A percentile compares a stretch with the other conserved stretches of the same genome.
Conservation (phyloP, 192 early-diverging fungal genomes). For the Backusella westeae region DNA sequence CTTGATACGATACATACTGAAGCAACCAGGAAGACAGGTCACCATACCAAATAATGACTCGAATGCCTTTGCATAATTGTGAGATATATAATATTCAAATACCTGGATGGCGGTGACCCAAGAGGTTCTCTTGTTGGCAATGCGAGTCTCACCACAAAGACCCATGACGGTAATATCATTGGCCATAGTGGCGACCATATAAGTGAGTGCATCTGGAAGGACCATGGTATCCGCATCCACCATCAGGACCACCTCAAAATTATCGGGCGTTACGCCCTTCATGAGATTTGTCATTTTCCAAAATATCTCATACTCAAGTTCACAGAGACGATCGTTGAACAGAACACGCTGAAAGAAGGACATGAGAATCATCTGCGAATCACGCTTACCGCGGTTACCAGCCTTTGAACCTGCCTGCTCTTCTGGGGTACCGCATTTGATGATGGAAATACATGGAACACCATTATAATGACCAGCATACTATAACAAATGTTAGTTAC, state of each 20-base stretch:
- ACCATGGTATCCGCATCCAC: slow-evolving; percentile 91
- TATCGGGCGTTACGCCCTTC: slow-evolving; percentile 82
- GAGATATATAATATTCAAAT: slow-evolving; percentile 95
- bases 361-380: slow-evolving; percentile 96
- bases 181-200: slow-evolving; percentile 90
- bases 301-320: slow-evolving; percentile 91
- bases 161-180: slow-evolving; percentile 93
- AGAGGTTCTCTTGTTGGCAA: slow-evolving; percentile 86
- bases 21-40: slow-evolving; percentile 95
- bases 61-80: slow-evolving; percentile 92
- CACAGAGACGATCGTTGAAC: slow-evolving; percentile 83
- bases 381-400: slow-evolving; percentile 94
- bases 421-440: slow-evolving; percentile 78
- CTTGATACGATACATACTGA: slow-evolving; percentile 96
- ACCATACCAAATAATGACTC: slow-evolving; percentile 94
- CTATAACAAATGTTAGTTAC: neutral
- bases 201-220: slow-evolving; percentile 70
- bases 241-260: slow-evolving; percentile 76
- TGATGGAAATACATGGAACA: slow-evolving; percentile 61
- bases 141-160: slow-evolving; percentile 95
- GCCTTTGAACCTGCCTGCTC: slow-evolving; percentile 64
- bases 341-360: slow-evolving; percentile 80
- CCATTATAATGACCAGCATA: slow-evolving; percentile 72
- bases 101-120: slow-evolving; percentile 90
- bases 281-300: slow-evolving; percentile 75